These are phyloP conservation scores for Coemansia sp. DNA, from an alignment of 192 early-diverging fungal species.

Conservation along the genomic window DNA sequence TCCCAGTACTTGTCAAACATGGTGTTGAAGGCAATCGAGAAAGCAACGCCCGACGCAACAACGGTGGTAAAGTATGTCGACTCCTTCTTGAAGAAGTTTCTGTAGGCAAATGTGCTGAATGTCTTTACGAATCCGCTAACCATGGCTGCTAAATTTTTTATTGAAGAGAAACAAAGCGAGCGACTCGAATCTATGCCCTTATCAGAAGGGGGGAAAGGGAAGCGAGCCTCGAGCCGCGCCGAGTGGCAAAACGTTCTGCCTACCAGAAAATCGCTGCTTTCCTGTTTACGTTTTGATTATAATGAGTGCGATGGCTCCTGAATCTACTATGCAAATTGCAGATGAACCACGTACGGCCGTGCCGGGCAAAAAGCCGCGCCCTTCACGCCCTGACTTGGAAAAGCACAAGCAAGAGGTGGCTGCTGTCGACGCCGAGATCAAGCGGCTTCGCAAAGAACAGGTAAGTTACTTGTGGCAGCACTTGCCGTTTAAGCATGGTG, in stretches of 20 bases:
- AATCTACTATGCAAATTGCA: conserved; percentile 16
- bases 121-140: conserved; percentile 40
- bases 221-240: not conserved
- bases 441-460: conserved; percentile 55
- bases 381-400: conserved; percentile 54
- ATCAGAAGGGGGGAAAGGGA: too few relatives aligned
- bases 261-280: not conserved
- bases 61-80: conserved; percentile 52
- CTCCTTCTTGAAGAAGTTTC: conserved; percentile 53
- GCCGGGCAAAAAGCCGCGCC: conserved; percentile 25
- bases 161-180: too few relatives aligned
- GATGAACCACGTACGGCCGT: conserved; percentile 11
- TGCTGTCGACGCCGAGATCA: conserved; percentile 58
- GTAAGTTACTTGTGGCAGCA: conserved; percentile 20
- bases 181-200: too few relatives aligned
- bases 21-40: conserved; percentile 46
- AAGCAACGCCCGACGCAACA: conserved; percentile 33
- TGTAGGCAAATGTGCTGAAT: conserved; percentile 41
- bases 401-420: conserved; percentile 52
- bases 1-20: conserved; percentile 49
- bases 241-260: conserved; percentile 3
- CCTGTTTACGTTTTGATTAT: not conserved
- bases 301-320: conserved; percentile 31
- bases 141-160: conserved; percentile 14
- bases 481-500: too few relatives aligned